Conservation (phyloP, 805 yeast species). For the Metahyphopichia silvanorum region DNA sequence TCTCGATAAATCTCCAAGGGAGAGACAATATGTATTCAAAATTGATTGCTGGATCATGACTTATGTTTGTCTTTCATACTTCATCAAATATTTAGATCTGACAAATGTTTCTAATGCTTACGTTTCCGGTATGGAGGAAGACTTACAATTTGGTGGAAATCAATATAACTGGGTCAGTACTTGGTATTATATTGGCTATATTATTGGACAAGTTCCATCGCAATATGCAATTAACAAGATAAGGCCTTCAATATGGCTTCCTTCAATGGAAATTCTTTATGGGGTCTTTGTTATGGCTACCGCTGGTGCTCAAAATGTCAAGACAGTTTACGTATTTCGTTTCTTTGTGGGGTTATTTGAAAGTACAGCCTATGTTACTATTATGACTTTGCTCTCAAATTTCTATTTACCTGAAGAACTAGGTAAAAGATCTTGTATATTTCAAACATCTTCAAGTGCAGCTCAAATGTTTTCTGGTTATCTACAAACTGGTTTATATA, state of each 20-base stretch:
- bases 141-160: constrained; percentile 43
- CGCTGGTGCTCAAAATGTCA: constrained; percentile 22
- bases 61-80: no score
- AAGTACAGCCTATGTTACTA: constrained; percentile 16
- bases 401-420: constrained; percentile 19
- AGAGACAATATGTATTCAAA: no score
- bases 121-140: constrained; percentile 33
- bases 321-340: constrained; percentile 11
- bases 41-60: no score
- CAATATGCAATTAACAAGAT: constrained; percentile 13
- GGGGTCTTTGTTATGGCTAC: constrained; percentile 33
- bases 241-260: constrained; percentile 29
- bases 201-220: constrained; percentile 35
- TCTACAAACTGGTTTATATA: constrained; percentile 17
- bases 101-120: constrained; percentile 22
- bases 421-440: constrained; percentile 12
- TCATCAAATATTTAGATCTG: constrained; percentile 54
- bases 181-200: constrained; percentile 54
- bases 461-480: constrained; percentile 13
- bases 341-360: constrained; percentile 23
- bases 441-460: constrained; percentile 8
- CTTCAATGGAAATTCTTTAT: constrained; percentile 31
- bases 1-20: no score
- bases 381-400: constrained; percentile 14
- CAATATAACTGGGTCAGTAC: constrained; percentile 62